These are phyloP conservation scores for thale cress (Arabidopsis thaliana) DNA, from an alignment of 345 rosid species.

Conservation along the genomic window DNA sequence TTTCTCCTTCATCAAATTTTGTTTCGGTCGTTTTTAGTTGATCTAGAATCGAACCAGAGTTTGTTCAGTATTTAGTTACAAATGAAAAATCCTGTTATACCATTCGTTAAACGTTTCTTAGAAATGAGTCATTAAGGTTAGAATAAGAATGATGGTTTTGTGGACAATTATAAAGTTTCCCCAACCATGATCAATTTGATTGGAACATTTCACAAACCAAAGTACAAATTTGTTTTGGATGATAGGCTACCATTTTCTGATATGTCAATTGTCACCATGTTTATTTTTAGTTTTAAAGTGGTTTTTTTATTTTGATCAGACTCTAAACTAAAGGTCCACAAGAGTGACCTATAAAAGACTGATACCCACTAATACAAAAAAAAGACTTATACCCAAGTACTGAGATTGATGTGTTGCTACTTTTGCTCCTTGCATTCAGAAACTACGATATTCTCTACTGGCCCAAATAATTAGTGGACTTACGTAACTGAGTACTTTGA, in stretches of 20 bases:
- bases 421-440: slow-evolving; percentile 5
- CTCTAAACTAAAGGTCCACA: neutral
- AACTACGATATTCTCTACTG: neutral
- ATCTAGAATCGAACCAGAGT: slow-evolving; percentile 2
- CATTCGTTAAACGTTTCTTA: no score
- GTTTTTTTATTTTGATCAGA: neutral
- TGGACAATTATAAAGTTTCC: neutral
- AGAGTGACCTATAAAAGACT: slow-evolving; percentile 15
- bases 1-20: slow-evolving; percentile 30
- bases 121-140: no score
- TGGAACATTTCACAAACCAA: neutral
- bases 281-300: no score
- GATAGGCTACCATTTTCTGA: neutral
- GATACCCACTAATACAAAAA: slow-evolving; percentile 11
- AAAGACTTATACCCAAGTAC: slow-evolving; percentile 23
- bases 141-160: neutral
- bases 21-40: slow-evolving; percentile 1
- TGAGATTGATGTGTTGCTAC: slow-evolving; percentile 23
- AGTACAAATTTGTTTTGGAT: neutral
- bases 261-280: neutral
- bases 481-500: neutral
- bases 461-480: slow-evolving; percentile 14
- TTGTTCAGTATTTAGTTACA: no score
- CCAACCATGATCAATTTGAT: neutral
- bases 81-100: no score